These are phyloP conservation scores for Psilocybe azurescens DNA, from an alignment of 768 basidiomycete species.

Conservation along the genomic window DNA sequence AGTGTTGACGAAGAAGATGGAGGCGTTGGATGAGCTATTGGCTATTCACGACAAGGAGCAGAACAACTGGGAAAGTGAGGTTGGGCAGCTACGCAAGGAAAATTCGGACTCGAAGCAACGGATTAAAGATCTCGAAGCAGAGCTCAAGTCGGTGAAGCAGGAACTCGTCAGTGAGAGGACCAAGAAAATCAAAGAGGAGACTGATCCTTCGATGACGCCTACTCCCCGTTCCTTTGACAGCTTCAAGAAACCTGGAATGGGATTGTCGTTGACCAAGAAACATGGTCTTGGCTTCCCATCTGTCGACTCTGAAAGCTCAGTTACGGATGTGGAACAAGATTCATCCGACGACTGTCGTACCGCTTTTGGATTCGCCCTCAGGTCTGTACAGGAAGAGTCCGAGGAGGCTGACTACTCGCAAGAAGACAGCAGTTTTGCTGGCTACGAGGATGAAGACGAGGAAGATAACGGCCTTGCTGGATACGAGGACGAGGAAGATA, in stretches of 20 bases:
- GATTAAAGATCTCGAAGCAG: slow-evolving; percentile 49
- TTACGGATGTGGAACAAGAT: slow-evolving; percentile 70
- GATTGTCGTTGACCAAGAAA: slow-evolving; percentile 27
- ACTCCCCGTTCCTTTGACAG: slow-evolving; percentile 43
- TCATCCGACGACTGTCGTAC: slow-evolving; percentile 43
- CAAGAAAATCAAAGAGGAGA: slow-evolving; percentile 28
- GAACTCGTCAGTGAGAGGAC: slow-evolving; percentile 35
- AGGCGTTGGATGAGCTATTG: slow-evolving; percentile 38
- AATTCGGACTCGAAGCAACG: slow-evolving; percentile 41
- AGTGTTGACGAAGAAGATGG: slow-evolving; percentile 55
- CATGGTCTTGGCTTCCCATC: slow-evolving; percentile 62
- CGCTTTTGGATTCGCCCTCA: slow-evolving; percentile 51
- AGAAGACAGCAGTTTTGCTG: slow-evolving; percentile 28
- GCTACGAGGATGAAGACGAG: slow-evolving; percentile 66
- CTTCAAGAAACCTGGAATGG: slow-evolving; percentile 23
- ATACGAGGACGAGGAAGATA: slow-evolving; percentile 77
- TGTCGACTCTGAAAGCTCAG: slow-evolving; percentile 66
- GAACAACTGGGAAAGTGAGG: slow-evolving; percentile 28
- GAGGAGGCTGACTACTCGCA: slow-evolving; percentile 47
- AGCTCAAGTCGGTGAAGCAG: slow-evolving; percentile 44
- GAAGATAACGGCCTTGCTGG: slow-evolving; percentile 64
- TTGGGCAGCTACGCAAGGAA: slow-evolving; percentile 37
- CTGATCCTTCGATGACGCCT: slow-evolving; percentile 49
- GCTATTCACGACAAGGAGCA: slow-evolving; percentile 34
- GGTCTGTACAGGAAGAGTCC: slow-evolving; percentile 62